Conservation (phyloP, 768 basidiomycete genomes). For the Gloeopeniophorella convolvens region DNA sequence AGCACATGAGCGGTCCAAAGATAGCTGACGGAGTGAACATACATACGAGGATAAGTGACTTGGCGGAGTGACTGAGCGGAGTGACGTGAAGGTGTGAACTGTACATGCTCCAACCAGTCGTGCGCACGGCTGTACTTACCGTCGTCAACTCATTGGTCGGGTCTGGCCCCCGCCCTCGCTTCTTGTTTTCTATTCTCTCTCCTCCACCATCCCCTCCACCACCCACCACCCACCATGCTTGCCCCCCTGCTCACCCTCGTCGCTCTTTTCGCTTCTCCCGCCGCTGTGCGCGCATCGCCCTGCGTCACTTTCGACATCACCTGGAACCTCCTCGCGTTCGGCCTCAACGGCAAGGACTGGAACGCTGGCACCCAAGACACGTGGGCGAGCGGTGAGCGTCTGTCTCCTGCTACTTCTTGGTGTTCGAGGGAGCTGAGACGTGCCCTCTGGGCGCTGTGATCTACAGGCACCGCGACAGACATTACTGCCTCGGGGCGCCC, state of each 20-base stretch:
- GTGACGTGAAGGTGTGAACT: too few relatives aligned
- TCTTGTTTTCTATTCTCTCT: background rate
- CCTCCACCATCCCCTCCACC: background rate
- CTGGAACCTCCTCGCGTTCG: conserved; percentile 86
- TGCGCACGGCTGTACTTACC: too few relatives aligned
- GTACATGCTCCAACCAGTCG: too few relatives aligned
- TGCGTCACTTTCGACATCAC: conserved; percentile 75
- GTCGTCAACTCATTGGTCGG: too few relatives aligned
- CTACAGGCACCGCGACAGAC: conserved; percentile 48
- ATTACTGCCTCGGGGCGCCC: conserved; percentile 73
- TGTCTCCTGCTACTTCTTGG: too few relatives aligned
- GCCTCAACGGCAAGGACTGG: conserved; percentile 79
- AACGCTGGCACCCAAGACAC: conserved; percentile 63
- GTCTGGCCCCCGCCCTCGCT: background rate
- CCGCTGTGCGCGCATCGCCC: conserved; percentile 36
- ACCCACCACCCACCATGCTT: conserved; percentile 28
- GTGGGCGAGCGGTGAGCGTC: conserved; percentile 51
- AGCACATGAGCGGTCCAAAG: too few relatives aligned
- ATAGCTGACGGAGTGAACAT: too few relatives aligned
- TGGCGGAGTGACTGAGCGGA: too few relatives aligned
- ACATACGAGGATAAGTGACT: too few relatives aligned
- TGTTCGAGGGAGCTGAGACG: too few relatives aligned
- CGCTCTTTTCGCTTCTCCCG: conserved; percentile 44
- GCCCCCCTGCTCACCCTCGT: conserved; percentile 34
- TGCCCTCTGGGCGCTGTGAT: background rate